Percentiles rank a stretch among this genome's conserved stretches.
Evolutionary conservation across 805 yeast species (phyloP).

Genomic region (Alloascoidea africana): DNA sequence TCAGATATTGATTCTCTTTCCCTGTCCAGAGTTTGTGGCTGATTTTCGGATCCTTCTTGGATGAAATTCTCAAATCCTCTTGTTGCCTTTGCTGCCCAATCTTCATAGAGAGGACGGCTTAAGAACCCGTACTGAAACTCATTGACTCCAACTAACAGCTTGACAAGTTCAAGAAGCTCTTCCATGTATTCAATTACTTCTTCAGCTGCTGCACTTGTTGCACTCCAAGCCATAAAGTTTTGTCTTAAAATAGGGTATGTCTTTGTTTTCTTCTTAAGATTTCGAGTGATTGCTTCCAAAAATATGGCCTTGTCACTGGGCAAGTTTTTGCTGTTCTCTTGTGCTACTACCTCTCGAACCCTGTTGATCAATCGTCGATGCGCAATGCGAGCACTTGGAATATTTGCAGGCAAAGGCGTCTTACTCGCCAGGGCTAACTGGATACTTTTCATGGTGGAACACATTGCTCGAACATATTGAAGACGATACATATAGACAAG

Average conservation of each 20-base stretch:
- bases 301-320: neutral
- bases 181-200: slow-evolving; percentile 28
- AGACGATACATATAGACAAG: slow-evolving; percentile 24
- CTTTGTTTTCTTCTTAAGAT: slow-evolving; percentile 10
- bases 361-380: slow-evolving; percentile 29
- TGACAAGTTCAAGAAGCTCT: slow-evolving; percentile 22
- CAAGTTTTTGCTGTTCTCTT: slow-evolving; percentile 2
- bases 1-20: slow-evolving; percentile 7
- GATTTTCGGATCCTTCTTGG: neutral
- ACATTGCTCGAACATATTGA: slow-evolving; percentile 22
- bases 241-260: slow-evolving; percentile 7
- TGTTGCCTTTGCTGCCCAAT: slow-evolving; percentile 26
- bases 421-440: slow-evolving; percentile 27
- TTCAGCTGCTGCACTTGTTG: slow-evolving; percentile 26
- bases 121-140: slow-evolving; percentile 30
- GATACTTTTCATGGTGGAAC: slow-evolving; percentile 20
- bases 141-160: slow-evolving; percentile 25
- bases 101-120: slow-evolving; percentile 25
- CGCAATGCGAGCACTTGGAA: slow-evolving; percentile 33
- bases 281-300: neutral
- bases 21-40: neutral
- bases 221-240: slow-evolving; percentile 20
- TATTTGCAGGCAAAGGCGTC: slow-evolving; percentile 32
- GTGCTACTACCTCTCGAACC: slow-evolving; percentile 21
- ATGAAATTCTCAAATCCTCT: slow-evolving; percentile 16